phyloP scores from a whole-genome alignment of 139 green algal genomes.

The Coccomyxa sp. region DNA sequence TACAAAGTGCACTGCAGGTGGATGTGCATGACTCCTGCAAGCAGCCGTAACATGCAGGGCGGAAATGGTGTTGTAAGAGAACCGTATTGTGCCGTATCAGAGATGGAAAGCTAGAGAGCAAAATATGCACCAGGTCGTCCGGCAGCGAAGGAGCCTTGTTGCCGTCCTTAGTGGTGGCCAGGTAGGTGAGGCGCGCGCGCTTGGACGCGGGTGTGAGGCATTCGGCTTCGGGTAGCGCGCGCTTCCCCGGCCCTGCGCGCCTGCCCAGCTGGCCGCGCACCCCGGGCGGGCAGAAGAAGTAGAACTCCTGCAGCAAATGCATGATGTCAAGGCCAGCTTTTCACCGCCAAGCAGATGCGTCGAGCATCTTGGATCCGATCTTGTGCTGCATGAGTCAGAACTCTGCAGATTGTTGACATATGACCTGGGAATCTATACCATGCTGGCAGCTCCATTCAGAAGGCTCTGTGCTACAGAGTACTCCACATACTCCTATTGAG shows the following conservation, averaged over 20 bases:
- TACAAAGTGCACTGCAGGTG: not conserved
- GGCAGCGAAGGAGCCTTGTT: not conserved
- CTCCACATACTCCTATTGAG: too few relatives aligned
- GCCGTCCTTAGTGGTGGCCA: not conserved
- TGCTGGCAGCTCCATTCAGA: too few relatives aligned
- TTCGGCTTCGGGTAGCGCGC: not conserved
- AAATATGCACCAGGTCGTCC: too few relatives aligned
- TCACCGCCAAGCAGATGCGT: too few relatives aligned
- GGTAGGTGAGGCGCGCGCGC: not conserved
- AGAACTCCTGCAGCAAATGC: slow-evolving; percentile 6
- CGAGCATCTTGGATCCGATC: too few relatives aligned
- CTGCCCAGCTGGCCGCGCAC: not conserved
- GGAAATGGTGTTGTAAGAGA: not conserved
- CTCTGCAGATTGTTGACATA: too few relatives aligned
- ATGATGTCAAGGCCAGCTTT: too few relatives aligned
- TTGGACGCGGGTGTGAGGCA: not conserved
- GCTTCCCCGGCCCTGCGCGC: not conserved
- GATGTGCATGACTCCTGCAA: not conserved
- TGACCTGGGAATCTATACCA: too few relatives aligned
- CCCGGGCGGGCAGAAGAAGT: not conserved
- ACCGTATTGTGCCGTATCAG: not conserved
- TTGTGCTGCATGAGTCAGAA: too few relatives aligned
- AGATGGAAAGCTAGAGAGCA: too few relatives aligned
- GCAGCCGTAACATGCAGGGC: not conserved
- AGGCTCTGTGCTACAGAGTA: too few relatives aligned